Evolutionary conservation across 371 early-diverging fungal genomes (phyloP), one percentile per base, ranked within the genome.

Genomic region (Apophysomyces elegans): DNA sequence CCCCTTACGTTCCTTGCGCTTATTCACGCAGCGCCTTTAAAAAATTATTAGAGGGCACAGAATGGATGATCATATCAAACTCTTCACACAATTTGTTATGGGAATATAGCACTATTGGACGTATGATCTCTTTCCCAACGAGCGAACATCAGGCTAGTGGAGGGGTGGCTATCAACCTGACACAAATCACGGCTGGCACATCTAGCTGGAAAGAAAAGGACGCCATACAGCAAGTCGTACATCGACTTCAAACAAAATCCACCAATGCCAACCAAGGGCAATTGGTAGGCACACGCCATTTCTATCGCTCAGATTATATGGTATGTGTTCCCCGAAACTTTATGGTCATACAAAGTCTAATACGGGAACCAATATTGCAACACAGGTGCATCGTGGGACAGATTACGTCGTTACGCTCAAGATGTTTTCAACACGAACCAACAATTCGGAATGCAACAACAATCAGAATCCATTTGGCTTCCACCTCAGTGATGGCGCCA

Each of bases 61-160:
- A 75, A 46, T 75, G 76, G 76, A 70, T 72, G 70, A 68, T 69
- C 9, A 41, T 72, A 11, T 61, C 59, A 7, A 66, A 66, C 8
- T 14, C 50, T 7, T 61, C 37, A 9, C n/a, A 8, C 1, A 9
- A 16, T 7, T 21, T 50, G 7, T n/a, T 74, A 16, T 77, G 78
- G 78, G 72, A 77, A 16, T 77, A 77, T 54, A 74, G 72, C 56
- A 57, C 45, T 6, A 70, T 77, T 41, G 75, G 78, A 4, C 72
- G 78, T n/a, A 77, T 77, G 78, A 37, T 77, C 16, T 70, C 75
- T 9, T 67, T 70, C 37, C 58, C 54, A 6, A 64, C 66, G 41
- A 62, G 64, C 11, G 75, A 77, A 37, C 16, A 35, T 0, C 70
- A 67, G 32, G 67, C 67, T 12, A 69, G 69, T 50, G 70, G 68